phyloP scores from a whole-genome alignment of 2,329 filamentous ascomycete species.

The Plenodomus lindquistii region DNA sequence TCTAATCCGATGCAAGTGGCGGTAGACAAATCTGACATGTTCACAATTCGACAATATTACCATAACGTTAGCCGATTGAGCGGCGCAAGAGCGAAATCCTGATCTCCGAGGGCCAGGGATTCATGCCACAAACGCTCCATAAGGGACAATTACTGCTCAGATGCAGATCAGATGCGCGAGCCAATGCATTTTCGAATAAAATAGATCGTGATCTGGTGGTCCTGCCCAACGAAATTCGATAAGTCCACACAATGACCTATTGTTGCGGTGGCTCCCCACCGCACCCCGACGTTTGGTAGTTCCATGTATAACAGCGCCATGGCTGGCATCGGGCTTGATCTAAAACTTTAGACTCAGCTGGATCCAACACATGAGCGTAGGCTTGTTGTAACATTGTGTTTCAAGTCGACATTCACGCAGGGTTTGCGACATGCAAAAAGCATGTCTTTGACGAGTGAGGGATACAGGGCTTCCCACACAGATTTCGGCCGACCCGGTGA shows the following conservation, averaged over 20 bases:
- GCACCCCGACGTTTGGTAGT: not conserved
- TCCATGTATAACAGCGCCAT: not conserved
- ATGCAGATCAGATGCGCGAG: not conserved
- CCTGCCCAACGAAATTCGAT: not conserved
- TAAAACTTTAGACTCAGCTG: slow-evolving; percentile 2
- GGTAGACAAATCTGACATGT: slow-evolving; percentile 5
- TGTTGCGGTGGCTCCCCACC: slow-evolving; percentile 9
- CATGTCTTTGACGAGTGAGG: slow-evolving; percentile 3
- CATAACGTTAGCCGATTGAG: not conserved
- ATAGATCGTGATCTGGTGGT: not conserved
- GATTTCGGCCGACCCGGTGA: slow-evolving; percentile 2
- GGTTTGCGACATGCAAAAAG: not conserved
- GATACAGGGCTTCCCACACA: not conserved
- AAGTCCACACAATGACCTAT: not conserved
- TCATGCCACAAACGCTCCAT: slow-evolving; percentile 9
- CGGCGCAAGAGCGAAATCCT: not conserved
- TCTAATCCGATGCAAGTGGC: not conserved
- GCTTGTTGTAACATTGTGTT: slow-evolving; percentile 3
- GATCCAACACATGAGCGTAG: not conserved
- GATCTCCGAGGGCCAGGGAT: slow-evolving; percentile 1
- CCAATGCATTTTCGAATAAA: not conserved
- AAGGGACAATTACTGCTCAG: slow-evolving; percentile 4
- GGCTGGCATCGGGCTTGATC: slow-evolving; percentile 1
- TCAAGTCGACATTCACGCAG: not conserved
- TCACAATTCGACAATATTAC: not conserved